These are phyloP conservation scores for Leccinum obscurum DNA, from an alignment of 768 basidiomycete species.

Conservation along the genomic window DNA sequence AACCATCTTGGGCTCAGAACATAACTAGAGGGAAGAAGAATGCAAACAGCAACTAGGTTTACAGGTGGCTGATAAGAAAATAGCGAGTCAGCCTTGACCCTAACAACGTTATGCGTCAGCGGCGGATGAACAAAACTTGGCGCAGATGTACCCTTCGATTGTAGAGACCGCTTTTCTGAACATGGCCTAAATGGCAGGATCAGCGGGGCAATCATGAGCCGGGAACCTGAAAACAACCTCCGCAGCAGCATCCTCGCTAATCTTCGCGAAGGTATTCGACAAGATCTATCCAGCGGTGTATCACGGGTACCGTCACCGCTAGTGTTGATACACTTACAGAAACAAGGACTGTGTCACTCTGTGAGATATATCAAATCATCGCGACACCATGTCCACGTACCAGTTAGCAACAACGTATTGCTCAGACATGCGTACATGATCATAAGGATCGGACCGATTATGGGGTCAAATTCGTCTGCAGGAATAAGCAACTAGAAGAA, in stretches of 20 bases:
- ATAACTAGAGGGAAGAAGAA: conserved; percentile 87
- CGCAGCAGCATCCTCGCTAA: conserved; percentile 90
- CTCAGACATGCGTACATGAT: conserved; percentile 89
- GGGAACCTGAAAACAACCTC: conserved; percentile 51
- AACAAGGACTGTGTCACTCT: conserved; percentile 59
- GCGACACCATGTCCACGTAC: conserved; percentile 40
- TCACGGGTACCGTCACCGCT: conserved; percentile 2
- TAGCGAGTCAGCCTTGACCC: conserved; percentile 86
- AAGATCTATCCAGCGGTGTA: conserved; percentile 62
- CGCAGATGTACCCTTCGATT: conserved; percentile 73
- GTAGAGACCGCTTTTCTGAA: conserved; percentile 92
- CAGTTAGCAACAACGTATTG: conserved; percentile 89
- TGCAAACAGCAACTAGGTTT: conserved; percentile 81
- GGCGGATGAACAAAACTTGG: conserved; percentile 1
- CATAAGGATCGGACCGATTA: conserved; percentile 92
- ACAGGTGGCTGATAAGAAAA: conserved; percentile 95
- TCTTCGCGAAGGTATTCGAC: conserved; percentile 91
- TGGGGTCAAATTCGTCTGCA: conserved; percentile 73
- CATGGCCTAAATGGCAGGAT: conserved; percentile 64
- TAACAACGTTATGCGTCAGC: conserved; percentile 25
- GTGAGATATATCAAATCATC: conserved; percentile 3
- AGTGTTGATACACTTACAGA: conserved; percentile 50
- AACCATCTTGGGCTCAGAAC: conserved; percentile 94
- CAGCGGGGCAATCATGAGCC: neutral
- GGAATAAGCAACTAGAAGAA: conserved; percentile 6